Percentiles rank a stretch among this genome's conserved stretches.
Conservation (phyloP, 2,329 filamentous ascomycete genomes). For the Aspergillus alliaceus region DNA sequence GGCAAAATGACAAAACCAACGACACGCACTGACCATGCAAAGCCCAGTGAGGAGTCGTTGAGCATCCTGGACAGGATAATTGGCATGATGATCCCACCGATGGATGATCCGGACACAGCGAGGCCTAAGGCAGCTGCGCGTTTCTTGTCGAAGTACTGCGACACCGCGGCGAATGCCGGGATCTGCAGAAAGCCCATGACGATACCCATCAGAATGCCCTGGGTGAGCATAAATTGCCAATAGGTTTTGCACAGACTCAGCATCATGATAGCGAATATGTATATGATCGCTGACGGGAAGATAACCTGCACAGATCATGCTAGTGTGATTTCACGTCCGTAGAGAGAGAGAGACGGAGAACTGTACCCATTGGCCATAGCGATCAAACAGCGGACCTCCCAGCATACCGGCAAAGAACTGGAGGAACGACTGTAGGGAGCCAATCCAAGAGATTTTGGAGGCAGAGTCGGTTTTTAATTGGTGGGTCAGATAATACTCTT, state of each 20-base stretch:
- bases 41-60: constrained; percentile 47
- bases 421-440: constrained; percentile 38
- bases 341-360: constrained; percentile 7
- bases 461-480: constrained; percentile 41
- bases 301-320: constrained; percentile 12
- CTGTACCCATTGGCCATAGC: constrained; percentile 21
- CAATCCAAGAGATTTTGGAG: constrained; percentile 48
- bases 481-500: constrained; percentile 48
- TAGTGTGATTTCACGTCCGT: no score
- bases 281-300: constrained; percentile 11
- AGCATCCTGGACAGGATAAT: constrained; percentile 47
- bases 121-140: constrained; percentile 51
- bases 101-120: constrained; percentile 47
- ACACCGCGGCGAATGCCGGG: constrained; percentile 48
- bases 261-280: constrained; percentile 65
- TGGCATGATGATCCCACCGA: constrained; percentile 57
- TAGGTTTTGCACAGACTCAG: constrained; percentile 56
- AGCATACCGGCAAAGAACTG: constrained; percentile 21
- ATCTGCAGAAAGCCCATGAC: constrained; percentile 44
- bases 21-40: constrained; percentile 56
- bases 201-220: constrained; percentile 23
- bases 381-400: constrained; percentile 26
- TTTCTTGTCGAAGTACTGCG: constrained; percentile 52
- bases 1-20: constrained; percentile 54
- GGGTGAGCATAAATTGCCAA: constrained; percentile 51